phyloP scores from a whole-genome alignment of 352 stramenopile genomes.

The Phytopythium litorale region DNA sequence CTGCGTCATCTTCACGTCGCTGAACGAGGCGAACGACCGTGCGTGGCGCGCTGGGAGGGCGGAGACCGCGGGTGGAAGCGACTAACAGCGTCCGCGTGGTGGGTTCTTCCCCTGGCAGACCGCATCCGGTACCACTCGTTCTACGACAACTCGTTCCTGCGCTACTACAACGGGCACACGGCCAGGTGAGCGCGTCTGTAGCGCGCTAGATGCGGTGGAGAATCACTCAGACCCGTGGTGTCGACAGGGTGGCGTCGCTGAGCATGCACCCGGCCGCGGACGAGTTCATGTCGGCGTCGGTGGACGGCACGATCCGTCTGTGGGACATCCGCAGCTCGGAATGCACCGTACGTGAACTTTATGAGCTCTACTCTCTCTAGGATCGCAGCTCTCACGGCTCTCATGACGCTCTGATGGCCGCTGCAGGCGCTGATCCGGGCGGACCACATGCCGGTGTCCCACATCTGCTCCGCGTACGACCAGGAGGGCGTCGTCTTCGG shows the following conservation, averaged over 20 bases:
- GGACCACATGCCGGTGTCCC: constrained; percentile 55
- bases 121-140: constrained; percentile 86
- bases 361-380: background rate
- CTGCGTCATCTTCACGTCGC: constrained; percentile 83
- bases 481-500: constrained; percentile 82
- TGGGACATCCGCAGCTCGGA: constrained; percentile 79
- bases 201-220: background rate
- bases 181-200: constrained; percentile 33
- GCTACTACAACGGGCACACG: constrained; percentile 82
- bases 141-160: constrained; percentile 88
- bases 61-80: background rate
- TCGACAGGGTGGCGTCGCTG: constrained; percentile 56
- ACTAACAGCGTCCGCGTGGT: background rate
- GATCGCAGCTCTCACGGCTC: background rate
- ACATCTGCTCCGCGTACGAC: constrained; percentile 77
- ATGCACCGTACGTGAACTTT: constrained; percentile 30
- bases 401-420: background rate
- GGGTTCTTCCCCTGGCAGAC: constrained; percentile 22
- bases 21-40: constrained; percentile 71
- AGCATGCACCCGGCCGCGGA: constrained; percentile 86
- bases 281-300: constrained; percentile 77
- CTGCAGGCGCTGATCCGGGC: constrained; percentile 56
- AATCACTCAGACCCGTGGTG: background rate
- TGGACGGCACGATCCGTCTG: constrained; percentile 73
- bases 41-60: constrained; percentile 10